A percentile compares a stretch with the other conserved stretches of the same genome.
Conservation (phyloP, 2,329 filamentous ascomycete species). For the Aaosphaeria arxii region DNA sequence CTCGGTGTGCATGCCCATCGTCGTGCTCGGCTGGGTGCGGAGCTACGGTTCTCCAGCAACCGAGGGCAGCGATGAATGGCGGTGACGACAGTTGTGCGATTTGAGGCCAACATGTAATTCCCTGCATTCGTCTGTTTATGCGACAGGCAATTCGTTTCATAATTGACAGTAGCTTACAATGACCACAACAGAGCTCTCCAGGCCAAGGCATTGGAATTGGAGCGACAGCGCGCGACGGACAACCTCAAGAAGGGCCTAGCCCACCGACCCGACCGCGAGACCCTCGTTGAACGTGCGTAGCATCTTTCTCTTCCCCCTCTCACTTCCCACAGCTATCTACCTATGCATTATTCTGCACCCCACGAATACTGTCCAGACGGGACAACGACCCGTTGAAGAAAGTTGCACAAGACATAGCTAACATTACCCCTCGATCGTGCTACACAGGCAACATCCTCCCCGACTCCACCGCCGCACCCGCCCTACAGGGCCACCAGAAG, state of each 20-base stretch:
- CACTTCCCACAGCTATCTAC: not conserved
- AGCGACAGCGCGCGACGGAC: constrained; percentile 62
- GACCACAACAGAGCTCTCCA: constrained; percentile 56
- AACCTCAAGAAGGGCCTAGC: constrained; percentile 63
- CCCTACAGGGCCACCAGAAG: constrained; percentile 74
- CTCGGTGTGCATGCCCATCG: too few relatives aligned
- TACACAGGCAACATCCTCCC: constrained; percentile 79
- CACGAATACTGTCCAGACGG: too few relatives aligned
- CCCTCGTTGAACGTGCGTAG: constrained; percentile 72
- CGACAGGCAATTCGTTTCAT: too few relatives aligned
- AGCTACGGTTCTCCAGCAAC: too few relatives aligned
- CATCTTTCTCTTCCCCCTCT: constrained; percentile 1
- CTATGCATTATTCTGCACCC: too few relatives aligned
- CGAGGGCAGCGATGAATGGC: too few relatives aligned
- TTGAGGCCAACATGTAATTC: too few relatives aligned
- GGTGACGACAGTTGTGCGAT: too few relatives aligned
- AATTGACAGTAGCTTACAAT: not conserved
- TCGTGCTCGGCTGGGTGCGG: too few relatives aligned
- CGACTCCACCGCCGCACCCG: constrained; percentile 71
- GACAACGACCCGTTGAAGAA: too few relatives aligned
- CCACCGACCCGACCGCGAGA: constrained; percentile 65
- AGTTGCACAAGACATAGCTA: too few relatives aligned
- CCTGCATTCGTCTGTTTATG: too few relatives aligned
- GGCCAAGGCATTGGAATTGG: constrained; percentile 59
- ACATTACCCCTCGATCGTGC: not conserved